Conservation (phyloP, 1,284 basidiomycete genomes). For the Mycosarcoma maydis region DNA sequence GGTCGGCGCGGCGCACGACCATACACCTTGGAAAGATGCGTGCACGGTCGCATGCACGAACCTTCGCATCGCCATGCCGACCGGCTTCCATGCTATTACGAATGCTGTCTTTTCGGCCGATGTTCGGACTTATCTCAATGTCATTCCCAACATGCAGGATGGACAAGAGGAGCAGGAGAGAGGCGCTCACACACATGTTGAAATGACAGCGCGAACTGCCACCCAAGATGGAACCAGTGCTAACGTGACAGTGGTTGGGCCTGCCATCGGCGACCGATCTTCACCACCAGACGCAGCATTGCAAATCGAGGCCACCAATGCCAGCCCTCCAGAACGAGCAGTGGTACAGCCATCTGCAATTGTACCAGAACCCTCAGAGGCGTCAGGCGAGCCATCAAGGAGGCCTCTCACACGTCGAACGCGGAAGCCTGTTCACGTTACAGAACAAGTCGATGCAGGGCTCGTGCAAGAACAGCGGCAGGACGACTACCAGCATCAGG, state of each 20-base stretch:
- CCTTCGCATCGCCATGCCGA: slow-evolving; percentile 43
- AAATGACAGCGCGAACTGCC: background rate
- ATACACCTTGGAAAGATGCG: slow-evolving; percentile 23
- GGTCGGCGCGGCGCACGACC: slow-evolving; percentile 18
- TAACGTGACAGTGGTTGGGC: slow-evolving; percentile 5
- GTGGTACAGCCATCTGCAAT: background rate
- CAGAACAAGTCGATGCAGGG: too few species aligned
- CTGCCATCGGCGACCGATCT: background rate
- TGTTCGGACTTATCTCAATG: slow-evolving; percentile 36
- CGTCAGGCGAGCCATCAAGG: slow-evolving; percentile 12
- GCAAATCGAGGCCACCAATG: background rate
- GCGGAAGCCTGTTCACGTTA: slow-evolving; percentile 14
- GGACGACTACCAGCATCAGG: too few species aligned
- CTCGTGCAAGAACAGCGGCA: too few species aligned
- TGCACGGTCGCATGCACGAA: slow-evolving; percentile 38
- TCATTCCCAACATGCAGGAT: slow-evolving; percentile 16
- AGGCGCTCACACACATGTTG: background rate
- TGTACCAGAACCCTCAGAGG: background rate
- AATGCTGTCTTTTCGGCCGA: slow-evolving; percentile 33
- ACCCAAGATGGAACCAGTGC: slow-evolving; percentile 1
- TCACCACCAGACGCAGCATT: background rate
- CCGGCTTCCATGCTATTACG: slow-evolving; percentile 40
- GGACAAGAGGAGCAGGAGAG: background rate
- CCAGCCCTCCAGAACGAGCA: background rate
- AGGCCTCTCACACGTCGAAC: slow-evolving; percentile 42